A percentile compares a stretch with the other conserved stretches of the same genome.
These are phyloP conservation scores for Fusarium subtropicale DNA, from an alignment of 2,329 filamentous ascomycete species.

Conservation along the genomic window DNA sequence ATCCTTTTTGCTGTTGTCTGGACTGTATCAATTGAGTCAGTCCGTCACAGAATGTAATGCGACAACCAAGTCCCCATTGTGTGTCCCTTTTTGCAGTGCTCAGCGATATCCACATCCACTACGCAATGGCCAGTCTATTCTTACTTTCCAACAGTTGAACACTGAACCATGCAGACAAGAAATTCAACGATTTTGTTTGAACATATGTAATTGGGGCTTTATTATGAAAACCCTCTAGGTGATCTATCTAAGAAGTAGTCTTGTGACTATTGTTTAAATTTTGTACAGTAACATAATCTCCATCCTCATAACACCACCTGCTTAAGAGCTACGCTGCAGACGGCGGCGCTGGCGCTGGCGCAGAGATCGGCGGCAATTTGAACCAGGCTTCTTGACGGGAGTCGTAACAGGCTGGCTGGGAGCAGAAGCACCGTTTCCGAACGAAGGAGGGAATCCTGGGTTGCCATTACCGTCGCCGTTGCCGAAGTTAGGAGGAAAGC, in stretches of 20 bases:
- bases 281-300: constrained; percentile 18
- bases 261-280: constrained; percentile 18
- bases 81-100: background rate
- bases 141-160: background rate
- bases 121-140: no score
- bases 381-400: constrained; percentile 11
- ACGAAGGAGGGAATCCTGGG: background rate
- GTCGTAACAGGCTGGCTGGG: background rate
- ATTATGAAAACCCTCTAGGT: background rate
- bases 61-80: background rate
- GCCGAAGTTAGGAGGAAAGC: no score
- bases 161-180: background rate
- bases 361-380: constrained; percentile 15
- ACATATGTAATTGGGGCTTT: background rate
- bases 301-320: background rate
- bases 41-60: background rate
- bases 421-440: background rate
- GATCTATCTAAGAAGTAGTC: constrained; percentile 20
- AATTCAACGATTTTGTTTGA: background rate
- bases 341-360: constrained; percentile 11
- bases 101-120: background rate
- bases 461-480: background rate
- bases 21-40: background rate
- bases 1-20: background rate
- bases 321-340: constrained; percentile 4